These are phyloP conservation scores for Candida jianshihensis DNA, from an alignment of 805 yeast species.

Conservation along the genomic window DNA sequence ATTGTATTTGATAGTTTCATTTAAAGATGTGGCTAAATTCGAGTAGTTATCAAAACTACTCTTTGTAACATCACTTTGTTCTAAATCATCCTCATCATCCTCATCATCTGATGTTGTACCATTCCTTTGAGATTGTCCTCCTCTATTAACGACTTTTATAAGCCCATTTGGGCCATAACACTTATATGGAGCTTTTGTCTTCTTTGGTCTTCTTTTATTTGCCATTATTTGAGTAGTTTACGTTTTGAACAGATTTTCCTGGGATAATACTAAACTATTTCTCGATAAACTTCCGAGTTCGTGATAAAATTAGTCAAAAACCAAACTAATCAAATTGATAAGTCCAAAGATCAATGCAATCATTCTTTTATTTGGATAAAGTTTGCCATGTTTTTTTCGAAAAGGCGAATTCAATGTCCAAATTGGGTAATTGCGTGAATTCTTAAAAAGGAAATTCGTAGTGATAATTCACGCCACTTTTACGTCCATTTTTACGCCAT, in stretches of 20 bases:
- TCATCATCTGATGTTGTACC: slow-evolving; percentile 16
- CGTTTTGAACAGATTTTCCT: no score
- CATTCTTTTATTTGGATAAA: not conserved
- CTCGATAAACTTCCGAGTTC: no score
- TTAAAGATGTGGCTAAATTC: not conserved
- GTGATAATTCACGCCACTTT: no score
- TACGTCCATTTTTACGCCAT: no score
- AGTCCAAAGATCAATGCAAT: no score
- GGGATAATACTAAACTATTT: no score
- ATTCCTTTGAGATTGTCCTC: not conserved
- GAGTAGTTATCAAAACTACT: not conserved
- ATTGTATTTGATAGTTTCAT: not conserved
- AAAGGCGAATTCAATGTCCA: not conserved
- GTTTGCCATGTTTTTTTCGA: no score
- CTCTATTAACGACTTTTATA: slow-evolving; percentile 6
- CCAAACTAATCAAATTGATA: no score
- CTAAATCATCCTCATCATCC: slow-evolving; percentile 24
- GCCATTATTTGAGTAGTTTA: slow-evolving; percentile 69
- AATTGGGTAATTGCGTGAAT: not conserved
- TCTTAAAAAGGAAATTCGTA: not conserved
- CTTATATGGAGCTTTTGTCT: slow-evolving; percentile 72
- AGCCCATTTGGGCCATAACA: slow-evolving; percentile 50
- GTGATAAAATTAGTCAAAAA: no score
- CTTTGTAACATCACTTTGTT: slow-evolving; percentile 37
- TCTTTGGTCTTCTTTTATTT: slow-evolving; percentile 81